Evolutionary conservation across 2,329 filamentous ascomycete genomes (phyloP), one percentile per base, ranked within the genome.

Genomic region (Claviceps africana): DNA sequence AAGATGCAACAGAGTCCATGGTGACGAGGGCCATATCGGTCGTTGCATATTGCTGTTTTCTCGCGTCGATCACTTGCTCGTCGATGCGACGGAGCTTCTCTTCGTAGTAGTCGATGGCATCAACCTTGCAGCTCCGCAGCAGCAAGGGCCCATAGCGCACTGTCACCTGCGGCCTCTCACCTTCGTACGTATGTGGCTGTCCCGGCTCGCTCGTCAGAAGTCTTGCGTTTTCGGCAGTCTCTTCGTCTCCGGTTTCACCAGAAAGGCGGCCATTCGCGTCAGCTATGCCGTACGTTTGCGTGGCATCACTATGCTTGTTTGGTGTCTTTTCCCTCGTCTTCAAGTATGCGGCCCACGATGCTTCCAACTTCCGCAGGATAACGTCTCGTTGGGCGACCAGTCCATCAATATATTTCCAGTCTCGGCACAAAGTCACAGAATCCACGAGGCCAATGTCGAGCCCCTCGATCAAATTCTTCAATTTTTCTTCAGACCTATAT

Each of bases 91-190:
- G 82, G 37, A 98, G 76, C 63, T 86, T 85, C 65, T 95, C 88
- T 60, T 94, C 86, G 62, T 90, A 96, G 65, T 96, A 93, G 65
- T 97, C 86, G 59, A 98, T 93, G 2, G 90, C 90, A 65, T 98
- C 93, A 2, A 93, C 81, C 52, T 78, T 83, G 56, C 78, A 83
- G 60, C 76, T 86, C 51, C 81, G 80, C 42, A 95, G 62, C 19
- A 81, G 81, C 45, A 95, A 74, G 17, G 82, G 79, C 1, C 93
- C 91, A 60, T 88, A 88, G 72, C 89, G 85, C 22, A 97, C 73
- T 17, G 81, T 83, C 19, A 83, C 76, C 57, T 77, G 84, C 0
- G 93, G 91, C 2, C 80, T 73, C 22, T 71, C 65, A 21, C 73
- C 68, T 25, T 78, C 75, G 17, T 51, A 53, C 19, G 64, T 56